These are phyloP conservation scores for Kwoniella botswanensis DNA, from an alignment of 768 basidiomycete species.

Conservation along the genomic window DNA sequence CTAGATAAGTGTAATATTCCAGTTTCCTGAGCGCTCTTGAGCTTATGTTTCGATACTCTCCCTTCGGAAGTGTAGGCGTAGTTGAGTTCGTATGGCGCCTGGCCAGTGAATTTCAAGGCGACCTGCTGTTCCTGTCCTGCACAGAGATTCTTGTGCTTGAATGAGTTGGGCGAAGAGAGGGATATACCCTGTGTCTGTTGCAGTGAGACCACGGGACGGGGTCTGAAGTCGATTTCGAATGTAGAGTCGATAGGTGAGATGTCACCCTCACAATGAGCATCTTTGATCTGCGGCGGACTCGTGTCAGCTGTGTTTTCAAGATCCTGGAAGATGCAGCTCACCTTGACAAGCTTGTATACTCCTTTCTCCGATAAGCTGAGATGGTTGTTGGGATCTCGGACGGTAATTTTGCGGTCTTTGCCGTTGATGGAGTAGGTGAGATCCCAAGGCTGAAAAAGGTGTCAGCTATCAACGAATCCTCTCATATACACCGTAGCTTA, in stretches of 20 bases:
- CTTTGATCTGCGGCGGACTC: conserved; percentile 66
- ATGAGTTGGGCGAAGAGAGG: conserved; percentile 15
- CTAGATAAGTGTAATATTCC: conserved; percentile 63
- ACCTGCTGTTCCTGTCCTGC: conserved; percentile 80
- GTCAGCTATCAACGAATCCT: neutral
- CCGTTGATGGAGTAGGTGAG: conserved; percentile 69
- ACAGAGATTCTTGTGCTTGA: conserved; percentile 71
- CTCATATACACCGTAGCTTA: conserved; percentile 59
- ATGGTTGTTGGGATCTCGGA: conserved; percentile 70
- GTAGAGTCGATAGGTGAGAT: conserved; percentile 67
- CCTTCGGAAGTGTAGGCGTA: conserved; percentile 71
- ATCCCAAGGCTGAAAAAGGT: conserved; percentile 75
- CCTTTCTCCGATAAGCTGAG: conserved; percentile 78
- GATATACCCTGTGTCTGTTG: conserved; percentile 26
- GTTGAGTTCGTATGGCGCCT: conserved; percentile 90
- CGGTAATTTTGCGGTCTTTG: conserved; percentile 62
- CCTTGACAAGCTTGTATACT: conserved; percentile 73
- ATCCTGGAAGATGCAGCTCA: conserved; percentile 51
- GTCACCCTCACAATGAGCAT: conserved; percentile 82
- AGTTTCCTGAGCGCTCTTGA: conserved; percentile 46
- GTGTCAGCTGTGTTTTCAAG: conserved; percentile 3
- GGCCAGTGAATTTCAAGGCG: conserved; percentile 82
- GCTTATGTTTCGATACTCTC: conserved; percentile 33
- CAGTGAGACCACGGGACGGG: conserved; percentile 74
- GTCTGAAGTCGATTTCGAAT: conserved; percentile 78